These are phyloP conservation scores for Saposhnikovia divaricata DNA, from an alignment of 129 eudicot species.

Conservation along the genomic window DNA sequence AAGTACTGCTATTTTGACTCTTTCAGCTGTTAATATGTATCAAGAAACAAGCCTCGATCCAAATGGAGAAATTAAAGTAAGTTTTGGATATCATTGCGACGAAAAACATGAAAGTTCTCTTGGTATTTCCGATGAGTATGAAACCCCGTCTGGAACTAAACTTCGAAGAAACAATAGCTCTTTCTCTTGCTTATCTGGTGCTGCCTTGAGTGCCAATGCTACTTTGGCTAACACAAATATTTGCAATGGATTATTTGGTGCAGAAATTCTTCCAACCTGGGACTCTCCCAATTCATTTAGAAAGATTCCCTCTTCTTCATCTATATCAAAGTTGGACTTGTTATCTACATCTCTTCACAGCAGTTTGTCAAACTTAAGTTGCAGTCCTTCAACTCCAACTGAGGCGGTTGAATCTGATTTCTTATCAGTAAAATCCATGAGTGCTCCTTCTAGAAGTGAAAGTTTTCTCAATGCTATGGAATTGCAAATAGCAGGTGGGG, in stretches of 20 bases:
- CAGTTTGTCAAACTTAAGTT: constrained; percentile 66
- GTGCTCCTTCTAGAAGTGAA: constrained; percentile 65
- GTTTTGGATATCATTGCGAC: constrained; percentile 76
- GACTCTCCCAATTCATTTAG: constrained; percentile 88
- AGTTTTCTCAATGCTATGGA: constrained; percentile 71
- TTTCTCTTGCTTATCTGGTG: constrained; percentile 86
- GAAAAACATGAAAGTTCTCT: constrained; percentile 13
- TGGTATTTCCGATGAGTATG: constrained; percentile 36
- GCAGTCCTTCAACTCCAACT: constrained; percentile 64
- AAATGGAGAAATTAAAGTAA: constrained; percentile 66
- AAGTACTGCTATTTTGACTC: background rate
- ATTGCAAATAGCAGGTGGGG: constrained; percentile 93
- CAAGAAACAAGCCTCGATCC: constrained; percentile 41
- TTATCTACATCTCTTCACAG: constrained; percentile 77
- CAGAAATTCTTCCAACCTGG: constrained; percentile 79
- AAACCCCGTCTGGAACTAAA: constrained; percentile 35
- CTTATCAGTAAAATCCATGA: constrained; percentile 41
- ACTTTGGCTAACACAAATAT: constrained; percentile 90
- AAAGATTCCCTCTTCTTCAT: constrained; percentile 79
- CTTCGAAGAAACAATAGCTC: constrained; percentile 57
- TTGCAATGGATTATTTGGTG: constrained; percentile 74
- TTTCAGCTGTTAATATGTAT: constrained; percentile 42
- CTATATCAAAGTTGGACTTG: constrained; percentile 63
- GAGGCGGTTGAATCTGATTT: constrained; percentile 53
- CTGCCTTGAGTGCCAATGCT: constrained; percentile 90